Conservation (phyloP, 2,329 filamentous ascomycete species). For the Verticillium longisporum region DNA sequence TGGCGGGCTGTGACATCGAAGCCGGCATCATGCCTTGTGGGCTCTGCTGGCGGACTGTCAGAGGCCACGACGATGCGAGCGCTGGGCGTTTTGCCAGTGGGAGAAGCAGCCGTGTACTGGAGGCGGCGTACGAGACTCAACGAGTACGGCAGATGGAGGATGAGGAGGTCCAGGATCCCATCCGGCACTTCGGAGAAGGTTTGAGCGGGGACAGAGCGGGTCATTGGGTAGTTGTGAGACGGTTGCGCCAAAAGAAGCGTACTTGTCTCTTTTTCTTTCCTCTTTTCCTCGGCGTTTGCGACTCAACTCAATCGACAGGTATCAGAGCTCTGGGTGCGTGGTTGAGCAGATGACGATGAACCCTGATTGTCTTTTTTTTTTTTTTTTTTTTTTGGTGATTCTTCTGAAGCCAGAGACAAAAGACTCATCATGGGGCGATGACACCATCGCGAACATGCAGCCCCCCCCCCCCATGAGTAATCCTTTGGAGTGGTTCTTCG, state of each 20-base stretch:
- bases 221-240: neutral
- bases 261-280: neutral
- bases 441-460: neutral
- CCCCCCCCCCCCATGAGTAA: neutral
- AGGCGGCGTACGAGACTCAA: constrained; percentile 57
- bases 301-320: no score
- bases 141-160: constrained; percentile 46
- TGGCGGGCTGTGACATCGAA: neutral
- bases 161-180: constrained; percentile 39
- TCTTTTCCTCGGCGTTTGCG: no score
- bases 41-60: neutral
- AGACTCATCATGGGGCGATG: neutral
- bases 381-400: no score
- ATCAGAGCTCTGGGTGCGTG: no score
- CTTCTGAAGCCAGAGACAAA: no score
- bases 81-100: constrained; percentile 31
- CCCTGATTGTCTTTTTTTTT: no score
- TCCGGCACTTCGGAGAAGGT: constrained; percentile 21
- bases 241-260: neutral
- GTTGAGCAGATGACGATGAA: no score
- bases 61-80: constrained; percentile 34
- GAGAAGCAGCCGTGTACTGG: constrained; percentile 42
- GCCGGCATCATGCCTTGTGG: neutral
- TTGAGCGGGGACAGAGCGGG: neutral
- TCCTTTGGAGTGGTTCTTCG: neutral